Percentiles rank a stretch among this genome's conserved stretches.
Evolutionary conservation across 2,329 filamentous ascomycete genomes (phyloP).

Genomic region (Teratosphaeria zuluensis): DNA sequence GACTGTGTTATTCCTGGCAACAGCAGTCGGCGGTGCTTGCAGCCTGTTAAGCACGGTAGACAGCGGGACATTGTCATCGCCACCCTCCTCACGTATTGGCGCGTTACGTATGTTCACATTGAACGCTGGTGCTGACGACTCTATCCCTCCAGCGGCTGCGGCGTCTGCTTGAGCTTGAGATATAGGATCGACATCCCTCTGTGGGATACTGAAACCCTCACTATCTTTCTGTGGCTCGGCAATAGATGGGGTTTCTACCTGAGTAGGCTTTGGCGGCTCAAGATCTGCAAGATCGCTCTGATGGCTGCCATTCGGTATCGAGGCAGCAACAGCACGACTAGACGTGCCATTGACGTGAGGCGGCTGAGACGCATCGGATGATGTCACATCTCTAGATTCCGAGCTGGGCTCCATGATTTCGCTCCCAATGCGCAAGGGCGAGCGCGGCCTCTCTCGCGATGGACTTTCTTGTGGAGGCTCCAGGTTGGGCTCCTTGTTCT

Average conservation of each 20-base stretch:
- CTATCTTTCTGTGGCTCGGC: conserved; percentile 49
- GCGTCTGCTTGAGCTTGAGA: conserved; percentile 64
- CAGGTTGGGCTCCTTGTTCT: conserved; percentile 47
- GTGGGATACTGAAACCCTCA: conserved; percentile 68
- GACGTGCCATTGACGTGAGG: conserved; percentile 17
- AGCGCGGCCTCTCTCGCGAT: conserved; percentile 16
- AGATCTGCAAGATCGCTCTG: conserved; percentile 25
- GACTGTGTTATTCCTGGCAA: conserved; percentile 55
- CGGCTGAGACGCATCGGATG: conserved; percentile 6
- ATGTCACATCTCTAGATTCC: conserved; percentile 3
- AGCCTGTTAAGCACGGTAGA: conserved; percentile 67
- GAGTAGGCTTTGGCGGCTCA: conserved; percentile 19
- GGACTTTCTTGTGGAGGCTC: conserved; percentile 21
- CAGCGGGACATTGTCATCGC: conserved; percentile 59
- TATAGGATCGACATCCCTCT: conserved; percentile 45
- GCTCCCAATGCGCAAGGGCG: conserved; percentile 22
- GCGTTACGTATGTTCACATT: conserved; percentile 72
- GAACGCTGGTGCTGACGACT: conserved; percentile 54
- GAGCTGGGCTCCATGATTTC: conserved; percentile 18
- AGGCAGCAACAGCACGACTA: conserved; percentile 4
- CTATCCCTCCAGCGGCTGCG: conserved; percentile 31
- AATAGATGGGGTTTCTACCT: conserved; percentile 4
- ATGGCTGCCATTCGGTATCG: conserved; percentile 22
- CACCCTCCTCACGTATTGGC: conserved; percentile 65
- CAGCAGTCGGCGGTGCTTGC: conserved; percentile 45